These are phyloP conservation scores for Oryza punctata DNA, from an alignment of 176 grass and related monocot species.

Conservation along the genomic window DNA sequence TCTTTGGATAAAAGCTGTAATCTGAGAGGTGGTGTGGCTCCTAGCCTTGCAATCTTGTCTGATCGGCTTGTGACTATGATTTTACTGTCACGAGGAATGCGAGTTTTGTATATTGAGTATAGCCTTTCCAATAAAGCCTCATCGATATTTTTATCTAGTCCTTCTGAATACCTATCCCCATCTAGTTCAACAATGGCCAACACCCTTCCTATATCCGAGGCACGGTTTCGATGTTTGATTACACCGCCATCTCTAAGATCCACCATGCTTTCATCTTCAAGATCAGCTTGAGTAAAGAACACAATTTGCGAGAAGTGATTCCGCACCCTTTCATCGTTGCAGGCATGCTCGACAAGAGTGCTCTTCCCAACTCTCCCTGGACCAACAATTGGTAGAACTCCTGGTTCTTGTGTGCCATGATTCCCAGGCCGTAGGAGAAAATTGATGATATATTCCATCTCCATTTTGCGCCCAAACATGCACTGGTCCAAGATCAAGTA, in stretches of 20 bases:
- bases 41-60: not conserved
- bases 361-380: conserved; percentile 24
- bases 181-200: conserved; percentile 14
- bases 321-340: conserved; percentile 15
- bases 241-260: not conserved
- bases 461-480: conserved; percentile 15
- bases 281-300: not conserved
- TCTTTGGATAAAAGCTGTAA: not conserved
- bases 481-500: conserved; percentile 6
- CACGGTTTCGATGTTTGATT: not conserved
- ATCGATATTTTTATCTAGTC: not conserved
- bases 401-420: too few relatives aligned
- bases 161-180: not conserved
- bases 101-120: not conserved
- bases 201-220: not conserved
- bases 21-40: not conserved
- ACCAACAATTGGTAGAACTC: not conserved
- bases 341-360: conserved; percentile 31
- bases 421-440: not conserved
- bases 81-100: conserved; percentile 6
- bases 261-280: not conserved
- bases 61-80: conserved; percentile 12
- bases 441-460: not conserved
- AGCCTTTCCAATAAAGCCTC: not conserved
- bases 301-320: not conserved